phyloP scores from a whole-genome alignment of 345 rosid genomes.

The Eucalyptus urophylla region DNA sequence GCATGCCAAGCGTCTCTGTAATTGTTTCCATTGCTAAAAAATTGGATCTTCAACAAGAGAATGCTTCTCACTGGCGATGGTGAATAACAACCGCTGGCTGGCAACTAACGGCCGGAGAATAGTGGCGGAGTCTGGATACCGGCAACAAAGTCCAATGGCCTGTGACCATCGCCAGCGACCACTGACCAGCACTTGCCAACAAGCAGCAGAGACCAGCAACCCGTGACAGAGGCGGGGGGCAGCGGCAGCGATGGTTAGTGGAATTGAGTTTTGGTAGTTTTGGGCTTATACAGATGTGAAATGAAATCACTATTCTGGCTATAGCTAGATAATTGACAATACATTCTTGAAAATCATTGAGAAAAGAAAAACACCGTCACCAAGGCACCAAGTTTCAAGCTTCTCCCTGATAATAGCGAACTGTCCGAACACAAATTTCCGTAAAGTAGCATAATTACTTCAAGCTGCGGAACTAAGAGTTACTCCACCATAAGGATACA shows the following conservation, averaged over 20 bases:
- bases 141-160: background rate
- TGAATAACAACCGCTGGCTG: background rate
- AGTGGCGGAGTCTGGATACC: background rate
- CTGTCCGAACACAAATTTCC: background rate
- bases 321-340: background rate
- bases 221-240: background rate
- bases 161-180: background rate
- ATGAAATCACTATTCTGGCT: background rate
- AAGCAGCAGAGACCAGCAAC: background rate
- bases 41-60: background rate
- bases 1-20: background rate
- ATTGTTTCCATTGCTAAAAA: background rate
- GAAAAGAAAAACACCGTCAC: background rate
- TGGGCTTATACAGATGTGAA: background rate
- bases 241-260: background rate
- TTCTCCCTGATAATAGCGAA: background rate
- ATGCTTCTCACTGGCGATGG: background rate
- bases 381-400: background rate
- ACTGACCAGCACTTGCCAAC: background rate
- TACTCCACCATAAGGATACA: background rate
- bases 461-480: background rate
- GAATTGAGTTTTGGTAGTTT: background rate
- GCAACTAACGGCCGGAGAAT: background rate
- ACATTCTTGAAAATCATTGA: background rate
- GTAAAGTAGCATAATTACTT: background rate